A percentile compares a stretch with the other conserved stretches of the same genome.
phyloP scores from a whole-genome alignment of 495 filamentous ascomycete genomes.

The Chaetomium fimeti region DNA sequence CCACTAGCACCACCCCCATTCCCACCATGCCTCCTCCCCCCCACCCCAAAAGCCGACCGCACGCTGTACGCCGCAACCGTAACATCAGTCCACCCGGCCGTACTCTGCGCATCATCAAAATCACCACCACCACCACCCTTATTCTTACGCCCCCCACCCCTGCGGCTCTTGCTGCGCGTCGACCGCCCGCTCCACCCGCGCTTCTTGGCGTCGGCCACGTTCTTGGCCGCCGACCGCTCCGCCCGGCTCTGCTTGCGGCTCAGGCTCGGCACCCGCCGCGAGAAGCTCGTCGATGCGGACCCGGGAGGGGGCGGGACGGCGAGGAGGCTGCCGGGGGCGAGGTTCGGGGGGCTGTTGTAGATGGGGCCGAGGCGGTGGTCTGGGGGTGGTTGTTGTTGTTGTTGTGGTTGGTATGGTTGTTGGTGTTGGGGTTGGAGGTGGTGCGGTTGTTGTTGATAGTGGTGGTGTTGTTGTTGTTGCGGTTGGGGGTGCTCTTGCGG shows the following conservation, averaged over 20 bases:
- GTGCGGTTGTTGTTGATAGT: slow-evolving; percentile 50
- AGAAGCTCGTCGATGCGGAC: slow-evolving; percentile 28
- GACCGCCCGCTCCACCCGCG: slow-evolving; percentile 52
- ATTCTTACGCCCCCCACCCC: slow-evolving; percentile 14
- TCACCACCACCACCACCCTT: slow-evolving; percentile 39
- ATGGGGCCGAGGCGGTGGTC: background rate
- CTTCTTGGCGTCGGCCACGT: slow-evolving; percentile 55
- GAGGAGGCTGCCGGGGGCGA: slow-evolving; percentile 50
- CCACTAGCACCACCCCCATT: background rate
- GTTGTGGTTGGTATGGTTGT: background rate
- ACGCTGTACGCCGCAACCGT: slow-evolving; percentile 37
- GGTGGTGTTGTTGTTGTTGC: slow-evolving; percentile 53
- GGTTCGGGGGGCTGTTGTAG: background rate
- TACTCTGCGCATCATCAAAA: slow-evolving; percentile 37
- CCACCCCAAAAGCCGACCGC: slow-evolving; percentile 21
- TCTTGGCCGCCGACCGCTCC: slow-evolving; percentile 54
- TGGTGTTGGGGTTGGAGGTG: slow-evolving; percentile 46
- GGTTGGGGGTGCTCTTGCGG: slow-evolving; percentile 20
- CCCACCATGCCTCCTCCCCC: background rate
- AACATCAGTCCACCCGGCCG: slow-evolving; percentile 52
- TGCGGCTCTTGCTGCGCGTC: slow-evolving; percentile 38
- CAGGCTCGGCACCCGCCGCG: slow-evolving; percentile 37
- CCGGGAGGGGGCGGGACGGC: slow-evolving; percentile 38
- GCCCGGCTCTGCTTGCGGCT: slow-evolving; percentile 51
- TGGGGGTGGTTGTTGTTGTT: slow-evolving; percentile 26